Evolutionary conservation across 164 flowering plant genomes (phyloP).

Genomic region (Tetracentron sinense): DNA sequence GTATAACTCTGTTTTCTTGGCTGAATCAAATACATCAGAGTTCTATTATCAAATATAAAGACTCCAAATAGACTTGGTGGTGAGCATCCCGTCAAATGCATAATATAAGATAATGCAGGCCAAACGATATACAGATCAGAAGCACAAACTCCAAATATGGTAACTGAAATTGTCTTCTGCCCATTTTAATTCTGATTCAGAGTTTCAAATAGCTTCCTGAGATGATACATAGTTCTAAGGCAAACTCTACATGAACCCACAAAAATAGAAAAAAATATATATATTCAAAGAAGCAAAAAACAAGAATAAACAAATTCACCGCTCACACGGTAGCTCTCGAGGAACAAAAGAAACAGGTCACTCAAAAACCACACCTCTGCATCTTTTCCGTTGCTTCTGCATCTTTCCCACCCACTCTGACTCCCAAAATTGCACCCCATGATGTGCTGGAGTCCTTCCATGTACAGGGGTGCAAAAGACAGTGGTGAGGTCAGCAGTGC

Average conservation of each 20-base stretch:
- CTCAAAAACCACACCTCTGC: constrained; percentile 21
- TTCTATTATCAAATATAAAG: too few species aligned
- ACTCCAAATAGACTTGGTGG: not conserved
- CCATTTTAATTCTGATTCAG: constrained; percentile 13
- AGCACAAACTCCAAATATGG: not conserved
- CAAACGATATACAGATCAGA: not conserved
- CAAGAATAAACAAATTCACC: constrained; percentile 44
- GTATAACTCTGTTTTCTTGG: not conserved
- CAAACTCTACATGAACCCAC: constrained; percentile 41
- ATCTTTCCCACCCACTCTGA: constrained; percentile 8
- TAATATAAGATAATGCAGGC: not conserved
- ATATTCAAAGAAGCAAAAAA: constrained; percentile 27
- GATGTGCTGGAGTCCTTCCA: not conserved
- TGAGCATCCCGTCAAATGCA: not conserved
- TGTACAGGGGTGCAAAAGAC: constrained; percentile 17
- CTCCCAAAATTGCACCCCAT: not conserved
- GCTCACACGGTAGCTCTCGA: constrained; percentile 16
- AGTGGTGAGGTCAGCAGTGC: too few species aligned
- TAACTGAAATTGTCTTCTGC: constrained; percentile 5
- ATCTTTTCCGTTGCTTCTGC: constrained; percentile 14
- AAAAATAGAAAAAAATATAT: constrained; percentile 21
- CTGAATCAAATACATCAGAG: not conserved
- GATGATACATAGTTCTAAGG: constrained; percentile 23
- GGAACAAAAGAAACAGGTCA: constrained; percentile 23
- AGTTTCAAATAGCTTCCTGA: constrained; percentile 23